Conservation (phyloP, 225 moss, liverwort and hornwort genomes). For the Thuidium tamariscinum region DNA sequence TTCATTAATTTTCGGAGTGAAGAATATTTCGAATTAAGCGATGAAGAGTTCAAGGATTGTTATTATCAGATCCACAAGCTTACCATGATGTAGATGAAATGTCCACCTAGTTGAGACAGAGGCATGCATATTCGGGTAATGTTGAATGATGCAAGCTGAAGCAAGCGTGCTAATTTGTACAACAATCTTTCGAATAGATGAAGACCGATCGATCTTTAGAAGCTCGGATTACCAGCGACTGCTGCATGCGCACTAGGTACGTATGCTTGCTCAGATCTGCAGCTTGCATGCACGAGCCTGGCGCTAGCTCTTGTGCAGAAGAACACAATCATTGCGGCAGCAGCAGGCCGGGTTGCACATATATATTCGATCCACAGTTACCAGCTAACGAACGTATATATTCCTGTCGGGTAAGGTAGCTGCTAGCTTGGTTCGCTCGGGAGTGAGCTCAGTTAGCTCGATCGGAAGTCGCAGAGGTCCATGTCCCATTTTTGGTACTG, state of each 20-base stretch:
- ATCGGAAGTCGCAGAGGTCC: not conserved
- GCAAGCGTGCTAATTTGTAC: not conserved
- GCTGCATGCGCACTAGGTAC: not conserved
- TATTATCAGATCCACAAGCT: not conserved
- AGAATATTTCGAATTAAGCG: not conserved
- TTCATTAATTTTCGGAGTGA: not conserved
- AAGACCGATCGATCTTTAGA: not conserved
- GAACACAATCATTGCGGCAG: slow-evolving; percentile 17
- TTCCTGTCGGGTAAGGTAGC: not conserved
- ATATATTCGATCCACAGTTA: not conserved
- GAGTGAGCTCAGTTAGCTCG: not conserved
- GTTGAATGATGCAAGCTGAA: not conserved
- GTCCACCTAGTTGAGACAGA: not conserved
- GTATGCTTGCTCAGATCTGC: not conserved
- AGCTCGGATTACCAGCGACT: not conserved
- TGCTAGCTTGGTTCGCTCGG: not conserved
- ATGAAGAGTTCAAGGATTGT: not conserved
- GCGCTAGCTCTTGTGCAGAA: not conserved
- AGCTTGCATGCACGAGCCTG: slow-evolving; percentile 13
- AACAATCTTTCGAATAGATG: not conserved
- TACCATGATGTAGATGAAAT: not conserved
- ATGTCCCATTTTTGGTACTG: not conserved
- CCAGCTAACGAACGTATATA: not conserved
- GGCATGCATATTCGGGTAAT: not conserved
- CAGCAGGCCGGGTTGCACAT: not conserved